A percentile compares a stretch with the other conserved stretches of the same genome.
These are phyloP conservation scores for Huiozyma sinensis DNA, from an alignment of 805 yeast genomes.

Conservation along the genomic window DNA sequence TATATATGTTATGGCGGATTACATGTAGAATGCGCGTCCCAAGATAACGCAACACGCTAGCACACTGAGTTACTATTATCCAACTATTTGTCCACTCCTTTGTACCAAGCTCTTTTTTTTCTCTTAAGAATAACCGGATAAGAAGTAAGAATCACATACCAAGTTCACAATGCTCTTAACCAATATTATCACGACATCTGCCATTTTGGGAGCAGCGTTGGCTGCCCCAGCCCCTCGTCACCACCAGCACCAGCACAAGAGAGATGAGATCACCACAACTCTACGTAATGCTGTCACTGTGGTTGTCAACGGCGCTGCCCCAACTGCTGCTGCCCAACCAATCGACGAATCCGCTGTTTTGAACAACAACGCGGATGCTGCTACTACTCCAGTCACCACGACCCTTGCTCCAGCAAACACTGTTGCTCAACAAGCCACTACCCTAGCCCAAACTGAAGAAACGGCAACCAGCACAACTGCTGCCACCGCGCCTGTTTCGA, in stretches of 20 bases:
- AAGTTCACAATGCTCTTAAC: constrained; percentile 36
- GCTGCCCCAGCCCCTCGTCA: constrained; percentile 52
- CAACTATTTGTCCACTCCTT: no score
- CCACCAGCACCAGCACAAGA: constrained; percentile 38
- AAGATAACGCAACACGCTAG: no score
- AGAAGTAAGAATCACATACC: no score
- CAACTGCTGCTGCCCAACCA: constrained; percentile 10
- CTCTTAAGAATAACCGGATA: no score
- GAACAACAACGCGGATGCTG: constrained; percentile 15
- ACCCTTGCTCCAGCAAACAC: constrained; percentile 11
- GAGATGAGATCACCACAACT: constrained; percentile 38
- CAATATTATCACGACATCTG: constrained; percentile 35
- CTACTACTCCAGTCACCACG: constrained; percentile 14
- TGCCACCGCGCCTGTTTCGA: constrained; percentile 25
- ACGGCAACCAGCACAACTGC: constrained; percentile 9
- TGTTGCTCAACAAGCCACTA: constrained; percentile 8
- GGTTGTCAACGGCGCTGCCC: constrained; percentile 22
- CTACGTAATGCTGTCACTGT: constrained; percentile 36
- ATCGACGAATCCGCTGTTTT: not conserved
- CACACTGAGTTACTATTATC: no score
- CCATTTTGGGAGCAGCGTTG: constrained; percentile 36
- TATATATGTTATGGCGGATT: no score
- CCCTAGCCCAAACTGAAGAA: constrained; percentile 16
- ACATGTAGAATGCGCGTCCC: no score
- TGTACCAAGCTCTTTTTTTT: no score